A percentile compares a stretch with the other conserved stretches of the same genome.
These are phyloP conservation scores for Tremellales sp. DNA, from an alignment of 1,284 basidiomycete genomes.

Conservation along the genomic window DNA sequence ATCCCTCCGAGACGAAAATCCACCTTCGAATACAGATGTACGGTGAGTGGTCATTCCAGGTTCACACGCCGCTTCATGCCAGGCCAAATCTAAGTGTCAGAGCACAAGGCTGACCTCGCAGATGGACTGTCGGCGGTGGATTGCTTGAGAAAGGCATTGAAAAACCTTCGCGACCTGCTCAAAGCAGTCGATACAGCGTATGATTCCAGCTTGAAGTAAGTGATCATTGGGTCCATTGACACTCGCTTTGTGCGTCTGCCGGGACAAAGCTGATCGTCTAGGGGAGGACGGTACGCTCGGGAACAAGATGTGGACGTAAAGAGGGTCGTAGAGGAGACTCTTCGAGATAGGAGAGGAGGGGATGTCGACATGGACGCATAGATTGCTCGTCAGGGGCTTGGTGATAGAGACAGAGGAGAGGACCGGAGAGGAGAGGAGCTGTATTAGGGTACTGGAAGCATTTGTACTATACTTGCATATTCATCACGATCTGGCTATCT, in stretches of 20 bases:
- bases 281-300: slow-evolving; percentile 36
- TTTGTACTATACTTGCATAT: too few relatives aligned
- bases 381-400: too few relatives aligned
- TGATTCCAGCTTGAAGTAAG: slow-evolving; percentile 55
- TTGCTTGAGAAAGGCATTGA: slow-evolving; percentile 68
- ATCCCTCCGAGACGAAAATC: slow-evolving; percentile 94
- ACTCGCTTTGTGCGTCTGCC: background rate
- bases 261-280: slow-evolving; percentile 8
- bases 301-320: slow-evolving; percentile 46
- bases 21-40: slow-evolving; percentile 98
- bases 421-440: too few relatives aligned
- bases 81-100: background rate
- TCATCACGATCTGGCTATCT: too few relatives aligned
- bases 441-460: too few relatives aligned
- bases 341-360: slow-evolving; percentile 25
- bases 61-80: background rate
- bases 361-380: background rate
- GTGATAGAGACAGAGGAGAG: too few relatives aligned
- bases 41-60: slow-evolving; percentile 62
- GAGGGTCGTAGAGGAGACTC: slow-evolving; percentile 36
- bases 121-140: slow-evolving; percentile 74
- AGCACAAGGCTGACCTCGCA: slow-evolving; percentile 34
- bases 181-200: slow-evolving; percentile 65
- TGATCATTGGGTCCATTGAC: background rate
- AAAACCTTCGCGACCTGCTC: slow-evolving; percentile 70